These are phyloP conservation scores for Pyracantha coccinea DNA, from an alignment of 331 rosid species.

Conservation along the genomic window DNA sequence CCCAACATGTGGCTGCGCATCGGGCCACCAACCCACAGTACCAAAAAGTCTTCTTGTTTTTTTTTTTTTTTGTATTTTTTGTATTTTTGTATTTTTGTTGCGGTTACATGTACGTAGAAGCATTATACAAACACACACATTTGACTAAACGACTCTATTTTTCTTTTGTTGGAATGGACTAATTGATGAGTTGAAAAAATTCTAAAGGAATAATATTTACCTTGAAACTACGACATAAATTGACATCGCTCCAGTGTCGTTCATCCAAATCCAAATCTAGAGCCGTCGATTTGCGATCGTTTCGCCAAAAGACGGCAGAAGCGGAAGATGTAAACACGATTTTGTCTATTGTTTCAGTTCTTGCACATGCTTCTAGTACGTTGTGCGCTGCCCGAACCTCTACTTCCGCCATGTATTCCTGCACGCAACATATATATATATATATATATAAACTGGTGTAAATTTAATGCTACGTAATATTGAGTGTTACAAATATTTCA, in stretches of 20 bases:
- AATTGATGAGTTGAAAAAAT: neutral
- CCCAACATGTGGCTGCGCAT: neutral
- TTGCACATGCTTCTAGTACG: slow-evolving; percentile 92
- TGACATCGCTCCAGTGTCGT: slow-evolving; percentile 72
- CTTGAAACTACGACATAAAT: slow-evolving; percentile 78
- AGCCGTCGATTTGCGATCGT: slow-evolving; percentile 39
- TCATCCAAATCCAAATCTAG: slow-evolving; percentile 47
- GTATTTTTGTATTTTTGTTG: neutral
- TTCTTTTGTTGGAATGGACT: neutral
- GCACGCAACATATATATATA: neutral
- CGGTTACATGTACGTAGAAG: neutral
- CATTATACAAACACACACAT: neutral
- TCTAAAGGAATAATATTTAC: slow-evolving; percentile 6
- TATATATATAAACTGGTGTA: neutral
- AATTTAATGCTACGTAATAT: too few species aligned
- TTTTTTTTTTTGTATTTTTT: too few species aligned
- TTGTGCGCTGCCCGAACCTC: slow-evolving; percentile 97
- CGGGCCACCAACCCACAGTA: neutral
- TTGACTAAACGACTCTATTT: neutral
- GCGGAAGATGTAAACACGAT: slow-evolving; percentile 78
- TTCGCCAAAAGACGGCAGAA: slow-evolving; percentile 77
- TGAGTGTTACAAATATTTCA: too few species aligned
- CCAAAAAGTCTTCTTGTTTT: neutral
- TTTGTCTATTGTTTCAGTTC: slow-evolving; percentile 75
- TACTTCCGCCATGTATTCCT: slow-evolving; percentile 79